Percentiles rank a stretch among this genome's conserved stretches.
These are phyloP conservation scores for Trametes maxima DNA, from an alignment of 768 basidiomycete genomes.

Conservation along the genomic window DNA sequence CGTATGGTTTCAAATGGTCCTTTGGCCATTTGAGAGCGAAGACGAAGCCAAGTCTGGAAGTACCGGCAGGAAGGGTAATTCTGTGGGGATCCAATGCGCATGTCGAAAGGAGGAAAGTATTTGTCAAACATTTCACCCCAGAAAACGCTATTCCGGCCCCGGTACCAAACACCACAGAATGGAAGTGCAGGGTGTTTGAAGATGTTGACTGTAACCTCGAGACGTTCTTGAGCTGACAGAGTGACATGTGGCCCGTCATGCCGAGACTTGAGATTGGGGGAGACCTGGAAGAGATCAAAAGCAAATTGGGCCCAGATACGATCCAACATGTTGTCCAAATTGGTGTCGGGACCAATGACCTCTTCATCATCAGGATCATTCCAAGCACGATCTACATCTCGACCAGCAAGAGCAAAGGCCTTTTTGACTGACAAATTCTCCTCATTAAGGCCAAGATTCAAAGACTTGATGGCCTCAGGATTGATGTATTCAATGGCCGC, in stretches of 20 bases:
- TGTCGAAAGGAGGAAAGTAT: not conserved
- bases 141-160: not conserved
- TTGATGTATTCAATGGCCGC: not conserved
- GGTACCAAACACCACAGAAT: not conserved
- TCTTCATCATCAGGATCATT: not conserved
- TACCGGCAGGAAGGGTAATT: conserved; percentile 2
- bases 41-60: not conserved
- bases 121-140: not conserved
- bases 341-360: not conserved
- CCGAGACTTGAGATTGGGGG: not conserved
- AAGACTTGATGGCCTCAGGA: not conserved
- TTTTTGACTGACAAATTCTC: not conserved
- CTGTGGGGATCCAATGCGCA: not conserved
- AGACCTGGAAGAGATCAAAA: not conserved
- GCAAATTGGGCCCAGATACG: not conserved
- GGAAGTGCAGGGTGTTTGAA: not conserved
- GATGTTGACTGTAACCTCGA: not conserved
- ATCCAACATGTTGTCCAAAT: not conserved
- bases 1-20: not conserved
- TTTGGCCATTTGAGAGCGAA: not conserved
- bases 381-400: not conserved
- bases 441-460: not conserved
- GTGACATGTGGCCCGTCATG: not conserved
- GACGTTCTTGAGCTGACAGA: not conserved
- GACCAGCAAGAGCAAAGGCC: not conserved